These are phyloP conservation scores for Lupinus albus DNA, from an alignment of 306 rosid genomes.

Conservation along the genomic window DNA sequence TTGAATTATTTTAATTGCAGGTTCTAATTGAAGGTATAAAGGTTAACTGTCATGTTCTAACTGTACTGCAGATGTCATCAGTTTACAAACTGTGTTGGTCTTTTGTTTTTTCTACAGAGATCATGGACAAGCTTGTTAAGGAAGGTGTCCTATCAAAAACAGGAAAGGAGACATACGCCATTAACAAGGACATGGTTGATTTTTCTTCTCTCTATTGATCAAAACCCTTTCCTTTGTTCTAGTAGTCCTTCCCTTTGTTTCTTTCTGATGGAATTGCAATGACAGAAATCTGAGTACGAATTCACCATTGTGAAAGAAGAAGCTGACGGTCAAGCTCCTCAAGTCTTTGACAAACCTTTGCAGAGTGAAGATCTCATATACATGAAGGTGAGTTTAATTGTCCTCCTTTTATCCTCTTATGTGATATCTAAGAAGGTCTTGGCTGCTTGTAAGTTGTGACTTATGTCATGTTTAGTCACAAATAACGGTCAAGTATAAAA, in stretches of 20 bases:
- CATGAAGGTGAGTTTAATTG: conserved; percentile 63
- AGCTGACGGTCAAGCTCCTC: conserved; percentile 52
- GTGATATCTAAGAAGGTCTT: conserved; percentile 14
- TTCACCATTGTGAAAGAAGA: conserved; percentile 77
- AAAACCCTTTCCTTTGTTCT: conserved; percentile 13
- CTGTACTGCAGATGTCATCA: conserved; percentile 24
- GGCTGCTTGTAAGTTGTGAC: not conserved
- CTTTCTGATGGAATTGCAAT: conserved; percentile 29
- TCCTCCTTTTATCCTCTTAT: not conserved
- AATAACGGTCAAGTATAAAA: too few species aligned
- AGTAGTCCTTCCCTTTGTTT: not conserved
- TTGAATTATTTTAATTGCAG: conserved; percentile 55
- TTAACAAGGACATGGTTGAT: conserved; percentile 67
- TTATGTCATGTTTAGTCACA: not conserved
- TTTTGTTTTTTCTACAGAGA: conserved; percentile 57
- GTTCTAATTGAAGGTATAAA: conserved; percentile 76
- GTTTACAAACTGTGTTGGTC: conserved; percentile 19
- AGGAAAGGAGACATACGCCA: conserved; percentile 64
- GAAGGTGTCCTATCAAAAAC: conserved; percentile 67
- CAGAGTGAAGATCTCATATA: conserved; percentile 63
- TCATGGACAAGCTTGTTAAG: conserved; percentile 67
- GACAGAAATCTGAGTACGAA: conserved; percentile 68
- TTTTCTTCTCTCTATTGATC: conserved; percentile 17
- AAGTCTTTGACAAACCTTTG: conserved; percentile 43
- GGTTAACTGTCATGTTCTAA: conserved; percentile 25